A percentile compares a stretch with the other conserved stretches of the same genome.
Conservation (phyloP, 2,329 filamentous ascomycete genomes). For the Trichoderma guizhouense region DNA sequence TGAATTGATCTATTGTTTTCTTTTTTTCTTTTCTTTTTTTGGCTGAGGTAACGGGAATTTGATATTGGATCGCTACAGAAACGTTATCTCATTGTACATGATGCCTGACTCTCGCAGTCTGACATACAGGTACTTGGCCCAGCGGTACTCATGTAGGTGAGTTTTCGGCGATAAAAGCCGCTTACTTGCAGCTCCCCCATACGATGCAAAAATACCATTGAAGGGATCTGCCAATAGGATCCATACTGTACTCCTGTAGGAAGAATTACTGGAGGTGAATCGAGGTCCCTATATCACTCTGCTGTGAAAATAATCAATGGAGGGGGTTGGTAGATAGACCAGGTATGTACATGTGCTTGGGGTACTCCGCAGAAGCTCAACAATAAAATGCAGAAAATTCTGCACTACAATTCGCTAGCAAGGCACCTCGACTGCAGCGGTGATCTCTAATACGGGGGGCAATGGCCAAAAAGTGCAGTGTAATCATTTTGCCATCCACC, state of each 20-base stretch:
- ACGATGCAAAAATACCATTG: background rate
- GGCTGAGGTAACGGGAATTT: background rate
- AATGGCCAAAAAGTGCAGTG: background rate
- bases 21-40: background rate
- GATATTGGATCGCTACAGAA: background rate
- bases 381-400: constrained; percentile 4
- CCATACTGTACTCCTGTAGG: background rate
- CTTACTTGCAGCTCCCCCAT: background rate
- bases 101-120: background rate
- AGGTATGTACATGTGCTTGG: background rate
- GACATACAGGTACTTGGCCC: background rate
- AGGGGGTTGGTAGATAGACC: background rate
- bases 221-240: background rate
- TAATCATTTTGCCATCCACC: constrained; percentile 7
- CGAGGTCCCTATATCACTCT: background rate
- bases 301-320: background rate
- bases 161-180: background rate
- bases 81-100: background rate
- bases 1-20: background rate
- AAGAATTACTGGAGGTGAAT: background rate
- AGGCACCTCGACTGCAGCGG: background rate
- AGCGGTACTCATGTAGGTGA: background rate
- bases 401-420: constrained; percentile 4
- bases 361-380: background rate
- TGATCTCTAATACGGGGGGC: background rate